Evolutionary conservation across 2,329 filamentous ascomycete species (phyloP), one percentile per base, ranked within the genome.

Genomic region (Aureobasidium sp.): DNA sequence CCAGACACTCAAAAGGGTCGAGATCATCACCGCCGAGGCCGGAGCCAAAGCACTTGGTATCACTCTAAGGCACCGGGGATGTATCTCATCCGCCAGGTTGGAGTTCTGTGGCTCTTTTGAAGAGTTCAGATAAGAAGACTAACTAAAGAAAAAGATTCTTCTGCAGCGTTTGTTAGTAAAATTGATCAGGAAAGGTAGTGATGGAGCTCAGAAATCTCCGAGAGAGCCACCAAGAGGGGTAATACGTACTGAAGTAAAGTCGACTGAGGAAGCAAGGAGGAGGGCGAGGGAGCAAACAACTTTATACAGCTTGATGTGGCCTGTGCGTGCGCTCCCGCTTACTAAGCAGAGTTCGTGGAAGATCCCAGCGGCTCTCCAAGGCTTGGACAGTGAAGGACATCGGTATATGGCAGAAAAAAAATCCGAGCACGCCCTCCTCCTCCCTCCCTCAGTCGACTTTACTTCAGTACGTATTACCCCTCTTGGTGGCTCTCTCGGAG

Each of bases 131-230:
- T 86, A 83, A 82, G 84, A 88, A 91, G 86, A 86, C 90, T 83
- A 87, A 92, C 91, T 96, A 92, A 96, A 89, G 96, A 95, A 90
- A 91, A 31, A 24, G 90, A 93, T 93, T 92, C 89, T 91, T 70
- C 72, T 69, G 70, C 9, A 5, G 5, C 17, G n/a, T 29, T 9
- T 11, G 22, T 49, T 19, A 49, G 45, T 31, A 19, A 31, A n/a
- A 8, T n/a, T n/a, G n/a, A n/a, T n/a, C n/a, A n/a, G n/a, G n/a
- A n/a, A n/a, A n/a, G n/a, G n/a, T n/a, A n/a, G n/a, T n/a, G n/a
- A n/a, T n/a, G n/a, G 22, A 44, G 40, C 40, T 44, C 19, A 14
- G 14, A 42, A 1, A 24, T n/a, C n/a, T 19, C 11, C 14, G 40
- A 4, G 5, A 24, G 11, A 24, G 9, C 40, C 31, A 33, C 14